phyloP scores from a whole-genome alignment of 2,329 filamentous ascomycete genomes.

The Fusarium zealandicum region DNA sequence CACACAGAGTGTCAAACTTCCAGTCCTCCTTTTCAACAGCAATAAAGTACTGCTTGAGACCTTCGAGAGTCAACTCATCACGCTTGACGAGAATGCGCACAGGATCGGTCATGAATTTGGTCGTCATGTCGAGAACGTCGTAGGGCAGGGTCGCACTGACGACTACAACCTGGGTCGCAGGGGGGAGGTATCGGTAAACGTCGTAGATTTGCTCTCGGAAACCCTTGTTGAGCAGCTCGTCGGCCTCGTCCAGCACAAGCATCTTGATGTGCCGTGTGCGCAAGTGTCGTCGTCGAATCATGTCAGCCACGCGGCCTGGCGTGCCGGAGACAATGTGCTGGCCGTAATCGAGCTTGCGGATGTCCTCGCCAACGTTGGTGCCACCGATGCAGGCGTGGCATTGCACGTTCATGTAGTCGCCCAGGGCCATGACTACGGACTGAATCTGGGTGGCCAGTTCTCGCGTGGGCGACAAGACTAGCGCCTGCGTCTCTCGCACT shows the following conservation, averaged over 20 bases:
- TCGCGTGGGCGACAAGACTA: constrained; percentile 93
- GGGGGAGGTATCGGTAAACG: constrained; percentile 95
- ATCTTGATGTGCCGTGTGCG: constrained; percentile 70
- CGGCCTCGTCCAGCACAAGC: constrained; percentile 68
- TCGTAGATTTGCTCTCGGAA: constrained; percentile 99
- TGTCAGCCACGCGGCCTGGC: constrained; percentile 84
- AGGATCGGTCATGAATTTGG: constrained; percentile 99
- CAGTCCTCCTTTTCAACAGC: constrained; percentile 99
- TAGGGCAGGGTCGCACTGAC: constrained; percentile 96
- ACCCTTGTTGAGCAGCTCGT: constrained; percentile 81
- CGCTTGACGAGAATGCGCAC: constrained; percentile 97
- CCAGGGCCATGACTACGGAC: constrained; percentile 98
- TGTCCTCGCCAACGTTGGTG: constrained; percentile 97
- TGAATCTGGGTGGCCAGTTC: constrained; percentile 98
- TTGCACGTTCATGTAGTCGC: constrained; percentile 99
- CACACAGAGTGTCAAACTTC: constrained; percentile 99
- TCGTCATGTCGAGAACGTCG: constrained; percentile 98
- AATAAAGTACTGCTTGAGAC: constrained; percentile 98
- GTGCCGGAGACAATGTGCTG: constrained; percentile 98
- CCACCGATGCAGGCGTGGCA: constrained; percentile 98
- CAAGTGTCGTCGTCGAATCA: constrained; percentile 65
- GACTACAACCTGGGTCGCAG: constrained; percentile 97
- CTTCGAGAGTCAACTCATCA: constrained; percentile 97
- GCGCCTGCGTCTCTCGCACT: constrained; percentile 89
- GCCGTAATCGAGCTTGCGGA: constrained; percentile 95